phyloP scores from a whole-genome alignment of 495 filamentous ascomycete species.

The Letharia lupina region DNA sequence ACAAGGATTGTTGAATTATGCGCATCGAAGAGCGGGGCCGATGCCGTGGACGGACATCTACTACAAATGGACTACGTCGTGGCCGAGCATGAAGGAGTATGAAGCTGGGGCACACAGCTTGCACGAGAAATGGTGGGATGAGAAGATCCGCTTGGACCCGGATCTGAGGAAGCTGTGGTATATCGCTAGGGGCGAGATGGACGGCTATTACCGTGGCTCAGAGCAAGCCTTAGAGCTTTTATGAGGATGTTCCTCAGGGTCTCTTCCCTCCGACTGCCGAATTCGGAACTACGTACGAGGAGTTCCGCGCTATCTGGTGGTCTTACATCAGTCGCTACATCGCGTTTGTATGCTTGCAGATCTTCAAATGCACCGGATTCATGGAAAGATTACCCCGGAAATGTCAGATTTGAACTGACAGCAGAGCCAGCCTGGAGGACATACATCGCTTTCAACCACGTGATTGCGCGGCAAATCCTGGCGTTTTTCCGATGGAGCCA shows the following conservation, averaged over 20 bases:
- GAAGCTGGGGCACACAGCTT: conserved; percentile 31
- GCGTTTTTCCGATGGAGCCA: neutral
- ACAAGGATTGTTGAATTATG: conserved; percentile 41
- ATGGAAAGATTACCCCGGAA: neutral
- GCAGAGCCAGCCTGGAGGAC: neutral
- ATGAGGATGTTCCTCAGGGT: neutral
- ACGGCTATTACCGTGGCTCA: conserved; percentile 7
- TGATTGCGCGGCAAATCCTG: neutral
- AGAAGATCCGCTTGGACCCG: conserved; percentile 1
- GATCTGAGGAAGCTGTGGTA: conserved; percentile 15
- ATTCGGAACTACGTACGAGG: neutral
- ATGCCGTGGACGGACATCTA: conserved; percentile 38
- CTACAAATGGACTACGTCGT: conserved; percentile 28
- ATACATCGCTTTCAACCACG: neutral
- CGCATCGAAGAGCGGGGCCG: conserved; percentile 33
- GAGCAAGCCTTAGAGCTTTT: neutral
- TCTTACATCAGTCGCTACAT: neutral
- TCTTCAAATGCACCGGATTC: neutral
- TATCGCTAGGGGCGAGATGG: conserved; percentile 19
- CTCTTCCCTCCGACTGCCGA: neutral
- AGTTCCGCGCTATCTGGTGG: neutral
- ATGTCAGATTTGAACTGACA: neutral
- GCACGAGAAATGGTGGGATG: conserved; percentile 39
- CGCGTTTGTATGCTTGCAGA: neutral
- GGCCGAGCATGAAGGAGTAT: conserved; percentile 33